A percentile compares a stretch with the other conserved stretches of the same genome.
Evolutionary conservation across 2,329 filamentous ascomycete species (phyloP).

Genomic region (Dothistroma septosporum): DNA sequence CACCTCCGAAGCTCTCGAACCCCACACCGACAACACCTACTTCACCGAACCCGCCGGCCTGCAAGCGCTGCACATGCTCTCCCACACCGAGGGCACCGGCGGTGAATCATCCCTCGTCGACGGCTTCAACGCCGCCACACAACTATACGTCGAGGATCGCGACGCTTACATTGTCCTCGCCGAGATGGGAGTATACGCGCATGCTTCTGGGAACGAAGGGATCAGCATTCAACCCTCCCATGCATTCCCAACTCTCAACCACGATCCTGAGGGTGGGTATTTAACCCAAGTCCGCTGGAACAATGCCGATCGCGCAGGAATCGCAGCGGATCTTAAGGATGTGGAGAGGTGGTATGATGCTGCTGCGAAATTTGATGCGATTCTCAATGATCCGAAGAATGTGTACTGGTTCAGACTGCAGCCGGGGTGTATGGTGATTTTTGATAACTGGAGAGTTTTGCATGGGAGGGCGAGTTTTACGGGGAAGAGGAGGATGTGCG

Average conservation of each 20-base stretch:
- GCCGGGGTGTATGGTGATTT: constrained; percentile 76
- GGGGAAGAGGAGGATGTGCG: constrained; percentile 81
- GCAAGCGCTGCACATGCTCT: constrained; percentile 88
- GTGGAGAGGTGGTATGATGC: constrained; percentile 69
- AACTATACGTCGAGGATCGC: constrained; percentile 54
- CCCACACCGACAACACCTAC: constrained; percentile 94
- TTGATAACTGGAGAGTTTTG: constrained; percentile 93
- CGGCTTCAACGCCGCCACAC: constrained; percentile 68
- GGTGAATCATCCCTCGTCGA: constrained; percentile 82
- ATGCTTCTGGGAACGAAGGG: constrained; percentile 82
- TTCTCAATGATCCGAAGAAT: constrained; percentile 61
- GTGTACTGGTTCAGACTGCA: constrained; percentile 77
- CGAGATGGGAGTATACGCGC: constrained; percentile 61
- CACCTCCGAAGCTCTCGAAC: constrained; percentile 74
- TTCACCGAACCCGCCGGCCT: constrained; percentile 89
- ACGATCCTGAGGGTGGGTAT: constrained; percentile 43
- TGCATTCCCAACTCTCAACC: constrained; percentile 67
- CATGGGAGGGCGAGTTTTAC: constrained; percentile 82
- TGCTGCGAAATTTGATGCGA: constrained; percentile 64
- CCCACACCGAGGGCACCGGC: constrained; percentile 65
- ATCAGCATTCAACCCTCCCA: constrained; percentile 71
- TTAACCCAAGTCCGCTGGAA: constrained; percentile 82
- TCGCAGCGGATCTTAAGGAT: constrained; percentile 51
- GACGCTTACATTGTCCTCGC: constrained; percentile 57
- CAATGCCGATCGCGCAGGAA: constrained; percentile 75